A percentile compares a stretch with the other conserved stretches of the same genome.
These are phyloP conservation scores for Penicillium canariense DNA, from an alignment of 495 filamentous ascomycete species.

Conservation along the genomic window DNA sequence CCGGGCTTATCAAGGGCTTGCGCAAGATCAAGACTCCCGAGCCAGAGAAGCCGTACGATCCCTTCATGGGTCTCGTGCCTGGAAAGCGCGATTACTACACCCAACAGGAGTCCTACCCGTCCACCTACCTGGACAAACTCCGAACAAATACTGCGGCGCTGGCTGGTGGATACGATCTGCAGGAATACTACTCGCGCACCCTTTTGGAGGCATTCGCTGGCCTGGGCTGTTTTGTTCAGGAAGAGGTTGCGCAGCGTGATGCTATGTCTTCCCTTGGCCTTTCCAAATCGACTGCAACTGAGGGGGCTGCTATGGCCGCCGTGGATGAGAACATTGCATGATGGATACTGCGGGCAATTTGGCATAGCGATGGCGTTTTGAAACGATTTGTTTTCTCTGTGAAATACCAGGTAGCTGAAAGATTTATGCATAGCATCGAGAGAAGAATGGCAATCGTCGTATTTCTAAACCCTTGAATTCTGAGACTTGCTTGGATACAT, in stretches of 20 bases:
- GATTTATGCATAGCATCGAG: neutral
- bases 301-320: slow-evolving; percentile 34
- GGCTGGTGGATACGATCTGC: slow-evolving; percentile 81
- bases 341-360: neutral
- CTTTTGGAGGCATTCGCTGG: slow-evolving; percentile 89
- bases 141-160: slow-evolving; percentile 56
- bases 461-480: too few relatives aligned
- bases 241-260: slow-evolving; percentile 61
- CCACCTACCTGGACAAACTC: slow-evolving; percentile 60
- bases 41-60: slow-evolving; percentile 80
- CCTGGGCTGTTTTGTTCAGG: slow-evolving; percentile 76
- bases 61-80: slow-evolving; percentile 70
- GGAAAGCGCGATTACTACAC: slow-evolving; percentile 67
- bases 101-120: slow-evolving; percentile 63
- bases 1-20: slow-evolving; percentile 67
- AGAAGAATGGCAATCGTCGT: too few relatives aligned
- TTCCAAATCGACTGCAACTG: slow-evolving; percentile 28
- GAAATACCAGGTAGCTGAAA: neutral
- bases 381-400: neutral
- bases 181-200: slow-evolving; percentile 75
- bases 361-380: slow-evolving; percentile 56
- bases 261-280: slow-evolving; percentile 13
- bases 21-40: slow-evolving; percentile 60
- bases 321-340: slow-evolving; percentile 3
- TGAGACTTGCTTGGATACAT: too few relatives aligned